Base-by-base conservation (phyloP, 306 rosid genomes). In the Amphicarpaea edgeworthii region DNA sequence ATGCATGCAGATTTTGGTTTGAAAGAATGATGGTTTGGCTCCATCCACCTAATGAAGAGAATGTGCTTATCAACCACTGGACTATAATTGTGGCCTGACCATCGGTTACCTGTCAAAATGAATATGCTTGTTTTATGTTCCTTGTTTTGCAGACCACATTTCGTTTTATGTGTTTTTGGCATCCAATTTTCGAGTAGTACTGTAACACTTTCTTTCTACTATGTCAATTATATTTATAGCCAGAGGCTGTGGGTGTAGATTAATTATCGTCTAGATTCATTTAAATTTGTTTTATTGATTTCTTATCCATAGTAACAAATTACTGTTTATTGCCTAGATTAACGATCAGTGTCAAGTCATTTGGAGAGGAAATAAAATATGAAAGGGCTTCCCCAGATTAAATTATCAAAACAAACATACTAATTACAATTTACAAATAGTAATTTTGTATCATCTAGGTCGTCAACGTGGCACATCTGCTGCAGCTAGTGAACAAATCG, bases 1-100 rank as follows among this genome's bases (percentile, higher is more conserved):
- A 45, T 78, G 23, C 54, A 7, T 73, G 77, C 86, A 73, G 86
- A 70, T 79, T 61, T 63, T 12, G 38, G 49, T 62, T 62, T 75
- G 40, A 43, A 51, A 70, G 75, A 64, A 45, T 10, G 76, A 75
- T 63, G 77, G n/a, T 69, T 75, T 69, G 45, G 53, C 58, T 67
- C 23, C 24, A 53, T 28, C 49, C 60, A 14, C 51, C 59, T 38
- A 28, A 73, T 74, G 72, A 60, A 67, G 74, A 69, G 65, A 63
- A 53, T 63, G 24, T 63, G 68, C 50, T 38, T 68, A 57, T 46
- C 12, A 55, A 65, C 72, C 62, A 75, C 16, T 54, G 19, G 77
- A 40, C 19, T 40, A 72, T 23, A 45, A 45, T 66, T 21, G 49
- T 62, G 76, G 65, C 77, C 50, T 69, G 40, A 51, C 50, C 58